Evolutionary conservation across 306 rosid species (phyloP).

Genomic region (Cucurbita moschata): DNA sequence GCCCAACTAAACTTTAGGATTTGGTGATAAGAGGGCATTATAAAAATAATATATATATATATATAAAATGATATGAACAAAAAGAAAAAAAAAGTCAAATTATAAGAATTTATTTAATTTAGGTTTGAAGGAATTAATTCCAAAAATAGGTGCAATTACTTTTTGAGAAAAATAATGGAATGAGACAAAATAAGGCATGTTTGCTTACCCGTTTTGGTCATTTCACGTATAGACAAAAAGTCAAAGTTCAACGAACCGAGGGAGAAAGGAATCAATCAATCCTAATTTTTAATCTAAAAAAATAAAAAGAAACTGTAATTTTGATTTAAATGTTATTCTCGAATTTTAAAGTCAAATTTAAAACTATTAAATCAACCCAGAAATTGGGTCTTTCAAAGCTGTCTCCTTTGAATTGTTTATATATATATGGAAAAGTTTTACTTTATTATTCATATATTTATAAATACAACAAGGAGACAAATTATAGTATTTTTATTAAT

Average conservation of each 20-base stretch:
- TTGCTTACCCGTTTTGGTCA: background rate
- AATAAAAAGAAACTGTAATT: background rate
- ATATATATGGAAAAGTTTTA: no score
- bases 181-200: background rate
- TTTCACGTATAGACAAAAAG: background rate
- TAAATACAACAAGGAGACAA: no score
- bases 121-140: background rate
- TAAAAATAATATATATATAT: no score
- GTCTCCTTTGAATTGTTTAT: background rate
- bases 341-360: background rate
- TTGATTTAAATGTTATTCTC: background rate
- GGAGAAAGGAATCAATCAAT: background rate
- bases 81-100: no score
- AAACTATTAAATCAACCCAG: background rate
- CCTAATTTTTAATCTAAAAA: no score
- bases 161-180: background rate
- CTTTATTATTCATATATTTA: no score
- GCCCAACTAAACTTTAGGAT: background rate
- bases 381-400: background rate
- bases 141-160: background rate
- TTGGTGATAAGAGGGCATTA: no score
- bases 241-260: background rate
- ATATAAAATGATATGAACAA: no score
- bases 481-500: no score
- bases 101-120: no score